Base-by-base conservation (phyloP, 148 eudicot genomes). In the Vaccinium myrtillus region DNA sequence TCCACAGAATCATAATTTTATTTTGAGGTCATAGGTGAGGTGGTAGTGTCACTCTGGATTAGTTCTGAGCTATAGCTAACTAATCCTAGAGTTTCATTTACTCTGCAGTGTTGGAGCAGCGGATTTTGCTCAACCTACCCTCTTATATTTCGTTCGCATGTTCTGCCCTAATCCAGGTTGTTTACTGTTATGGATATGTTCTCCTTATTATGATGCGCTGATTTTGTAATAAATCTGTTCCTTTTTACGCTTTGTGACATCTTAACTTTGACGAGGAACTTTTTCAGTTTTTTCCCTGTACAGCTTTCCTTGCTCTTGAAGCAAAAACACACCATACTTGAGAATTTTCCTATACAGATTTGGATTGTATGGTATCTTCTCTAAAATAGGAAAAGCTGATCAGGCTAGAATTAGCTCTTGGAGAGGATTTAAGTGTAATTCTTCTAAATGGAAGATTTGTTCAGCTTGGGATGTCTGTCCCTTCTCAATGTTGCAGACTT, bases 41-140 rank as follows among this genome's bases (percentile, higher is more conserved):
- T 19, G 16, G 15, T 48, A 46, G 12, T 21, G 9, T 75, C 51
- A 43, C 77, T 75, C 71, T 65, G 78, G 78, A 61, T 82, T 67
- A 15, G 2, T 63, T 51, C 32, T 59, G 73, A 55, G 39, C 21
- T 51, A 75, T 70, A 2, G 56, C 19, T 61, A 36, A 49, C 9
- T 15, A 18, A 21, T 6, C 3, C 36, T 21, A 46, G 32, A 27
- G 11, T 32, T 71, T 78, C n/a, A 30, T 19, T 14, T 27, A 18
- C 56, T 54, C 25, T 88, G 88, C 90, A 96, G 99, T 93, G 98
- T 90, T 96, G 99, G 97, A 96, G 91, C 89, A 92, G 90, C 82
- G 99, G 99, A 85, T 91, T 87, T 81, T 95, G 97, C 90, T 94
- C 95, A 91, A 96, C 98, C 53, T 96, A 96, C 85, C 99, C 98